Evolutionary conservation across 441 rosid genomes (phyloP), one percentile per base, ranked within the genome.

Genomic region (Corymbia citriodora): DNA sequence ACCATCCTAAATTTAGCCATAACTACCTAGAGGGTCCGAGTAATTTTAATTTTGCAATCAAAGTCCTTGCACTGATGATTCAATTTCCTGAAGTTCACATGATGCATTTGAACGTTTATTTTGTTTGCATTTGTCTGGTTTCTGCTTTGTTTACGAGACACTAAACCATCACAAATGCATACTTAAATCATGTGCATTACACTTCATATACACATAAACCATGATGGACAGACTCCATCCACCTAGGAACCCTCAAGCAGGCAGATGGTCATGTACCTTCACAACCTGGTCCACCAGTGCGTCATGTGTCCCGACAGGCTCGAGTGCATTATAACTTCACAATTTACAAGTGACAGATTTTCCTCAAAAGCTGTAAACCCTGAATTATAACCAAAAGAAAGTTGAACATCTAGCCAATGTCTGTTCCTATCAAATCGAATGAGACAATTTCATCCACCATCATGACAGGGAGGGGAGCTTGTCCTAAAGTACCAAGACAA

Each of bases 251-350:
- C 21, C 57, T 55, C 57, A 18, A 3, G 21, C 57, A 16, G 8
- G 57, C 8, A 21, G 8, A 17, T 23, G 9, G 57, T 8, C 57
- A 55, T 9, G 79, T 16, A 68, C 40, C 49, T 36, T 36, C 49
- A 36, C 3, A 1, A 36, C 27, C 36, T 36, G 27, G 82, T 36
- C 49, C 25, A 72, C 49, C 14, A 5, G 0, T 7, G 23, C 27
- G 14, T 72, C 49, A 9, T 9, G 49, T 72, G 48, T 72, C 82
- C 14, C 1, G 0, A 19, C 7, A 19, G 7, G 49, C 27, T 36
- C 27, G 2, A 4, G 4, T 4, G 0, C 1, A 36, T 0, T 72
- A 2, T 18, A 70, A 70, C 13, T 70, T 31, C 23, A 72, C 82
- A 72, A 18, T 72, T 10, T 36, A 6, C 23, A 49, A 72, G 15